phyloP scores from a whole-genome alignment of 2,329 filamentous ascomycete genomes.

The Blumeria hordei region DNA sequence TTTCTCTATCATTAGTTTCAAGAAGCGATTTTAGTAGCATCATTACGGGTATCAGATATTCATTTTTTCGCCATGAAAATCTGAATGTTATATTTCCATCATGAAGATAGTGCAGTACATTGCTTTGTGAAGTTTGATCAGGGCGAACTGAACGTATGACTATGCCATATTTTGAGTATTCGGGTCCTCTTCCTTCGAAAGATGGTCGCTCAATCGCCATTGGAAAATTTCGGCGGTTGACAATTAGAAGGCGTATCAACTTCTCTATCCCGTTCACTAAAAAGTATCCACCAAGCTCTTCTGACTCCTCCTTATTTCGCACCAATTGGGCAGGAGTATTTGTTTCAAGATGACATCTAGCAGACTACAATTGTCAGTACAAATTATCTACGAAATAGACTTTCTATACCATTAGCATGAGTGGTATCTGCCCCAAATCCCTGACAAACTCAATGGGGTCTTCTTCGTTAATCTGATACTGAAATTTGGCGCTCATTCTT shows the following conservation, averaged over 20 bases:
- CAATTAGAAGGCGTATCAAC: constrained; percentile 73
- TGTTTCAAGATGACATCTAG: constrained; percentile 71
- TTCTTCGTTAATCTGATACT: constrained; percentile 69
- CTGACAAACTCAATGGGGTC: constrained; percentile 62
- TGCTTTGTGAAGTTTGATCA: constrained; percentile 96
- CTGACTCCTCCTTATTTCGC: constrained; percentile 74
- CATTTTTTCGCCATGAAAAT: constrained; percentile 94
- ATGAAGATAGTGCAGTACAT: constrained; percentile 82
- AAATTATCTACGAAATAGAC: neutral
- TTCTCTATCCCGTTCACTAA: constrained; percentile 96
- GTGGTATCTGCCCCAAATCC: constrained; percentile 69
- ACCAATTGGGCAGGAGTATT: constrained; percentile 66
- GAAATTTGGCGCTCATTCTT: constrained; percentile 57
- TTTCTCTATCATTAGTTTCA: constrained; percentile 89
- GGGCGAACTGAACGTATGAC: constrained; percentile 79
- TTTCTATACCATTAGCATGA: constrained; percentile 67
- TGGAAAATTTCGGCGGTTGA: constrained; percentile 80
- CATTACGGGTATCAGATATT: constrained; percentile 85
- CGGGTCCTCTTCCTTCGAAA: constrained; percentile 64
- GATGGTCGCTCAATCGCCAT: constrained; percentile 83
- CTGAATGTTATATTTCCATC: constrained; percentile 94
- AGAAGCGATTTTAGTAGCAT: constrained; percentile 91
- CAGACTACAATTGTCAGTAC: constrained; percentile 33
- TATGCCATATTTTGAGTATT: constrained; percentile 77
- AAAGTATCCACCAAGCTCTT: constrained; percentile 92